phyloP scores from a whole-genome alignment of 2,329 filamentous ascomycete genomes.

The Pyrenophora teres region DNA sequence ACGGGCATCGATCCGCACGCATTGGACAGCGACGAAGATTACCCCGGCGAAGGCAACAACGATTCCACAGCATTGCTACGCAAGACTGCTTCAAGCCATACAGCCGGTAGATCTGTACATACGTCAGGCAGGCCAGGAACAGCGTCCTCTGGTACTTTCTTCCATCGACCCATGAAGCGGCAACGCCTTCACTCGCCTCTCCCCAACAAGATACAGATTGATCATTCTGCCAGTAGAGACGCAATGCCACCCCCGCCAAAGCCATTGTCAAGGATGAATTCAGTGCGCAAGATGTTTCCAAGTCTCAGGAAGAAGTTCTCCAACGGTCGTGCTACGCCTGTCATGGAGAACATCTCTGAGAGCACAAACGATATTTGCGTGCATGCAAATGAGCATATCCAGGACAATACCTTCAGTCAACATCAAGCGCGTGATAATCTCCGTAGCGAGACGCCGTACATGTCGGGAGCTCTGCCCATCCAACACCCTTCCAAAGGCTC shows the following conservation, averaged over 20 bases:
- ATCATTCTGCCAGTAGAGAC: constrained; percentile 33
- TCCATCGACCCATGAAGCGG: constrained; percentile 35
- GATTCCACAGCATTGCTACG: constrained; percentile 5
- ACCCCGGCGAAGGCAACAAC: neutral
- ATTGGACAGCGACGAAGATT: constrained; percentile 17
- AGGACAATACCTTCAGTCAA: neutral
- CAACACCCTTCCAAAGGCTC: constrained; percentile 4
- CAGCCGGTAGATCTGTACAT: constrained; percentile 29
- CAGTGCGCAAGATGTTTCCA: constrained; percentile 33
- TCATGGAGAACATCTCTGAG: neutral
- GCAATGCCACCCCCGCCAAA: constrained; percentile 48
- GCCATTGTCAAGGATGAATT: constrained; percentile 32
- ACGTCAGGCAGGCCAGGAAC: constrained; percentile 12
- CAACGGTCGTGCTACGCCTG: constrained; percentile 9
- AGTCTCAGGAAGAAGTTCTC: constrained; percentile 31
- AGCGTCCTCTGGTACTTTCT: constrained; percentile 14
- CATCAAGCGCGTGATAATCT: constrained; percentile 1
- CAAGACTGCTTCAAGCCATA: constrained; percentile 31
- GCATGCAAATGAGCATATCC: constrained; percentile 21
- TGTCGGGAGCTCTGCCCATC: constrained; percentile 34
- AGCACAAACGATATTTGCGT: constrained; percentile 14
- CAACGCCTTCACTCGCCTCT: constrained; percentile 40
- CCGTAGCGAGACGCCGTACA: constrained; percentile 20
- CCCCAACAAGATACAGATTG: constrained; percentile 21
- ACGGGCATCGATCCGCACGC: constrained; percentile 8